These are phyloP conservation scores for Aspergillus avenaceus DNA, from an alignment of 495 filamentous ascomycete genomes.

Conservation along the genomic window DNA sequence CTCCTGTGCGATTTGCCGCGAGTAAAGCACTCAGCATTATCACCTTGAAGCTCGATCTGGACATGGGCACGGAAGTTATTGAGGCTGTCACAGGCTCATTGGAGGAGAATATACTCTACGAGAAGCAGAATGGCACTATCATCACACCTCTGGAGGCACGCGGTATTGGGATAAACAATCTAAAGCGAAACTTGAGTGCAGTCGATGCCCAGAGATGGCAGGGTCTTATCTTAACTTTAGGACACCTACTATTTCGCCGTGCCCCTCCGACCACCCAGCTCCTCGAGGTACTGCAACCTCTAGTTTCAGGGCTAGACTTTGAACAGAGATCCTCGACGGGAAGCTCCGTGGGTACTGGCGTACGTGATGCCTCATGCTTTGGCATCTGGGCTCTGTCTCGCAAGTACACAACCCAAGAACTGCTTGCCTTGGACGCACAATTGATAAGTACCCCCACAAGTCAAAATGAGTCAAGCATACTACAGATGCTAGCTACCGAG, in stretches of 20 bases:
- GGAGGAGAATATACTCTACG: constrained; percentile 71
- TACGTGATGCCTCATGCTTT: constrained; percentile 95
- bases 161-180: constrained; percentile 21
- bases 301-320: constrained; percentile 74
- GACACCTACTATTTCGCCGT: constrained; percentile 76
- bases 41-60: constrained; percentile 67
- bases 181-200: constrained; percentile 59
- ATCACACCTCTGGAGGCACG: constrained; percentile 33
- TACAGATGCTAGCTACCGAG: constrained; percentile 75
- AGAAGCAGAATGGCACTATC: constrained; percentile 38
- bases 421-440: constrained; percentile 56
- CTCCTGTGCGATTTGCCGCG: constrained; percentile 80
- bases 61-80: constrained; percentile 80
- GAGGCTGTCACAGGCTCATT: constrained; percentile 75
- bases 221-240: constrained; percentile 79
- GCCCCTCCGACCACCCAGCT: constrained; percentile 66
- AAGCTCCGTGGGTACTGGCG: constrained; percentile 79
- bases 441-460: constrained; percentile 25
- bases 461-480: constrained; percentile 35
- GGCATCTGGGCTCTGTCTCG: constrained; percentile 90
- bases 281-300: constrained; percentile 61
- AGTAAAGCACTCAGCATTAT: constrained; percentile 91
- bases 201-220: constrained; percentile 88
- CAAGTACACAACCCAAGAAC: constrained; percentile 76
- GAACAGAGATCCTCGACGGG: constrained; percentile 81